These are phyloP conservation scores for Wickerhamiella lipophila DNA, from an alignment of 805 yeast genomes.

Conservation along the genomic window DNA sequence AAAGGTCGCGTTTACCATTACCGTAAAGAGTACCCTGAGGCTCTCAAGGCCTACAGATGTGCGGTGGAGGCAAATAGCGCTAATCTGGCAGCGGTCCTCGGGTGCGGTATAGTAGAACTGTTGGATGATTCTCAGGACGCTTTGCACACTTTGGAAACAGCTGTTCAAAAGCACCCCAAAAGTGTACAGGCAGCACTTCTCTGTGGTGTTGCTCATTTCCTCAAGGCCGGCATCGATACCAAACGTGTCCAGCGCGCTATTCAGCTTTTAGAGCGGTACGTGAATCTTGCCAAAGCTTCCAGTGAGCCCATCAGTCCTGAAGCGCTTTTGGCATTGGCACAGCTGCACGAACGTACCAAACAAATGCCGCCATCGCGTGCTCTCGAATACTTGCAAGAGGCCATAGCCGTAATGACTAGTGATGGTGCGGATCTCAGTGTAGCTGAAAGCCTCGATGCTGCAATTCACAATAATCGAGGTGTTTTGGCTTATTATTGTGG, in stretches of 20 bases:
- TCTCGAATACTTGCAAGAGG: slow-evolving; percentile 46
- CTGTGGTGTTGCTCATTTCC: slow-evolving; percentile 62
- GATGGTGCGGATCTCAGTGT: slow-evolving; percentile 11
- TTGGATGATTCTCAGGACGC: slow-evolving; percentile 76
- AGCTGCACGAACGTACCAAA: slow-evolving; percentile 55
- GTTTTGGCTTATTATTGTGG: slow-evolving; percentile 62
- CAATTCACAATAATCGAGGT: slow-evolving; percentile 68
- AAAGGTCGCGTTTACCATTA: slow-evolving; percentile 64
- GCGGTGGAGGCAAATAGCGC: slow-evolving; percentile 49
- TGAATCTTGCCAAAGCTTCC: slow-evolving; percentile 41
- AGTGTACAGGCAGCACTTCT: slow-evolving; percentile 56
- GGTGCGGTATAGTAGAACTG: slow-evolving; percentile 75
- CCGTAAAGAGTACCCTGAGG: slow-evolving; percentile 46
- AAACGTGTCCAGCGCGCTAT: slow-evolving; percentile 39
- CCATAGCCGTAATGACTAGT: slow-evolving; percentile 40
- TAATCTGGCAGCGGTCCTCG: slow-evolving; percentile 61
- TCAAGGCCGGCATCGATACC: slow-evolving; percentile 29
- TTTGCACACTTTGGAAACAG: slow-evolving; percentile 65
- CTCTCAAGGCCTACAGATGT: slow-evolving; percentile 61
- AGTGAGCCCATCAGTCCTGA: slow-evolving; percentile 44
- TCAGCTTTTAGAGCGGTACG: slow-evolving; percentile 53
- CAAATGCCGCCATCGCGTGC: slow-evolving; percentile 38
- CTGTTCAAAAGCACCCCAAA: slow-evolving; percentile 52
- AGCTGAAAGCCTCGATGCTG: slow-evolving; percentile 15
- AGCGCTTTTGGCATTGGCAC: slow-evolving; percentile 60